phyloP scores from a whole-genome alignment of 441 rosid genomes.

The Gossypium trilobum region DNA sequence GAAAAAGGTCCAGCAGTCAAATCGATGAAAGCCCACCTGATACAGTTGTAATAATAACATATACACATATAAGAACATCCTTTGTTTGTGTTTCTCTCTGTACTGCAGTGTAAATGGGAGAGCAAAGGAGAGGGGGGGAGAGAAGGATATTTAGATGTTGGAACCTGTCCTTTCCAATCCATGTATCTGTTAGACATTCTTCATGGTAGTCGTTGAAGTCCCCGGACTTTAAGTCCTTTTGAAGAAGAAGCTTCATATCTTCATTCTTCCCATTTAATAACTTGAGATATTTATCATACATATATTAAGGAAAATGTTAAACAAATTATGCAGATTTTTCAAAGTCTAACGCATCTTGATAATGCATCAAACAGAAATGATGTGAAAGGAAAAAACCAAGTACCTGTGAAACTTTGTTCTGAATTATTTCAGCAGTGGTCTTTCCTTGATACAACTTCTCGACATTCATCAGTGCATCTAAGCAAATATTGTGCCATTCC shows the following conservation, averaged over 20 bases:
- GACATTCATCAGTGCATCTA: conserved; percentile 56
- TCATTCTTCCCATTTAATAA: conserved; percentile 61
- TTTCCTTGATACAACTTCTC: conserved; percentile 65
- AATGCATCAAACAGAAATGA: not conserved
- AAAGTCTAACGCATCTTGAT: conserved; percentile 10
- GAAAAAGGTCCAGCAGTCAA: conserved; percentile 87
- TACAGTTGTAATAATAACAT: conserved; percentile 13
- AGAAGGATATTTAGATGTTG: conserved; percentile 24
- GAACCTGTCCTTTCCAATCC: conserved; percentile 95
- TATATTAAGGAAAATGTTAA: conserved; percentile 17
- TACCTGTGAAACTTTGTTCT: conserved; percentile 74
- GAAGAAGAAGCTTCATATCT: conserved; percentile 56
- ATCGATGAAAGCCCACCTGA: conserved; percentile 96
- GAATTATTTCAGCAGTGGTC: conserved; percentile 58
- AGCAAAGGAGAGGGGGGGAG: not conserved
- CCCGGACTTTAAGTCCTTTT: conserved; percentile 61
- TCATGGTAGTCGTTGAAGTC: conserved; percentile 58
- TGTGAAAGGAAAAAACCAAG: conserved; percentile 17
- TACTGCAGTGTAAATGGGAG: not conserved
- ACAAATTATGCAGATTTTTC: not conserved
- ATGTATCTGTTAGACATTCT: conserved; percentile 91
- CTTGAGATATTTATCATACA: conserved; percentile 28
- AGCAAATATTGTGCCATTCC: conserved; percentile 75
- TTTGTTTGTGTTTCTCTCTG: not conserved
- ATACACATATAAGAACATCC: not conserved